phyloP scores from a whole-genome alignment of 116 monocot genomes.

The Trichopus zeylanicus region DNA sequence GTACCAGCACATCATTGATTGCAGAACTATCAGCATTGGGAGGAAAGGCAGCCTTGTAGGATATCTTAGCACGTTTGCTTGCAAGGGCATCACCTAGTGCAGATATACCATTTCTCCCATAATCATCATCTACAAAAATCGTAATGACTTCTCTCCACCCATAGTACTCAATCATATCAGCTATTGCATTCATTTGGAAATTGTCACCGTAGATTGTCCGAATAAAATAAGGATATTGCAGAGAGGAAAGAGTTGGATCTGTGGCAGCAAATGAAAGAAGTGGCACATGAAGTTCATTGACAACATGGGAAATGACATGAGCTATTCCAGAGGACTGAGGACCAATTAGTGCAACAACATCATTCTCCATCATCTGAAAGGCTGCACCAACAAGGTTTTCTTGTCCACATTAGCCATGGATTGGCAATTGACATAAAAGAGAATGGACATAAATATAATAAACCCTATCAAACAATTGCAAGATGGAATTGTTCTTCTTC shows the following conservation, averaged over 20 bases:
- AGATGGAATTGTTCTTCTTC: background rate
- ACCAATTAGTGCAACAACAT: conserved; percentile 74
- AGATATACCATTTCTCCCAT: conserved; percentile 65
- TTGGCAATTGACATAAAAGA: background rate
- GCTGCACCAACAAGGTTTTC: conserved; percentile 33
- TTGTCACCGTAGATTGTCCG: conserved; percentile 58
- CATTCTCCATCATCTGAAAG: conserved; percentile 70
- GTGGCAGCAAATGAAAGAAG: conserved; percentile 86
- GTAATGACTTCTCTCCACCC: conserved; percentile 79
- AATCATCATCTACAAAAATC: conserved; percentile 83
- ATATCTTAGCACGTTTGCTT: conserved; percentile 42
- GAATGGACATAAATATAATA: background rate
- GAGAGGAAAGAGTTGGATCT: conserved; percentile 63
- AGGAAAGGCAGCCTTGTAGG: conserved; percentile 69
- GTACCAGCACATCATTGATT: conserved; percentile 41
- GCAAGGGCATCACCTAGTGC: conserved; percentile 57
- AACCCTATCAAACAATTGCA: background rate
- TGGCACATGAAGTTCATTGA: conserved; percentile 70
- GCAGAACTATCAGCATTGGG: conserved; percentile 22
- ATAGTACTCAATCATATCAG: conserved; percentile 44
- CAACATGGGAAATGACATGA: conserved; percentile 70
- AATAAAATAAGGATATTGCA: conserved; percentile 76
- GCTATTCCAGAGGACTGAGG: conserved; percentile 90
- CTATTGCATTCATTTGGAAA: conserved; percentile 86
- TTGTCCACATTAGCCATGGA: background rate